A percentile compares a stretch with the other conserved stretches of the same genome.
Evolutionary conservation across 176 grass and related monocot genomes (phyloP).

Genomic region (Saccharum officinarum): DNA sequence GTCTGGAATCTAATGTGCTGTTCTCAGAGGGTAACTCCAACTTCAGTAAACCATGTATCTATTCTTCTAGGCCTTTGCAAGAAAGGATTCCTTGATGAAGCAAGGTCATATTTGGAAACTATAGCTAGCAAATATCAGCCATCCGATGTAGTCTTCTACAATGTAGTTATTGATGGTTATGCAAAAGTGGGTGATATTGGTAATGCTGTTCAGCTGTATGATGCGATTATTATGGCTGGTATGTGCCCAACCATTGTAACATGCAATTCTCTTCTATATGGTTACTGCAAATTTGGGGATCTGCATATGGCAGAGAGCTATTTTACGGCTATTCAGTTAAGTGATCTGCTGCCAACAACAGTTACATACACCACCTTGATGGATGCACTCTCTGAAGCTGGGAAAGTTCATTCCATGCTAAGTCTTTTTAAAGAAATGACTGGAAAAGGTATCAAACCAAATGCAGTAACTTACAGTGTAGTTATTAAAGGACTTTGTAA

Average conservation of each 20-base stretch:
- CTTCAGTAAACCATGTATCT: constrained; percentile 58
- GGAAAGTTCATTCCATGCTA: constrained; percentile 46
- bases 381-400: constrained; percentile 74
- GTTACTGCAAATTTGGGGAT: constrained; percentile 79
- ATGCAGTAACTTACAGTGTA: constrained; percentile 69
- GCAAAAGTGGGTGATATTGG: constrained; percentile 73
- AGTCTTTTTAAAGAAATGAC: constrained; percentile 72
- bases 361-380: constrained; percentile 84
- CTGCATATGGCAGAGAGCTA: constrained; percentile 47
- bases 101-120: constrained; percentile 81
- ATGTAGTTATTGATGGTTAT: constrained; percentile 85
- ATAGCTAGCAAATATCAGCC: constrained; percentile 53
- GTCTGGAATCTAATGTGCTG: constrained; percentile 68
- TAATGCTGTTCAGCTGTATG: constrained; percentile 70
- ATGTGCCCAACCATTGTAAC: constrained; percentile 79
- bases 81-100: constrained; percentile 68
- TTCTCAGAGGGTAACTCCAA: constrained; percentile 59
- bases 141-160: constrained; percentile 67
- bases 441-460: constrained; percentile 54
- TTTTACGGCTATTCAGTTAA: constrained; percentile 57
- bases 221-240: constrained; percentile 55
- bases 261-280: constrained; percentile 87
- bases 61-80: constrained; percentile 82
- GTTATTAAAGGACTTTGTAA: constrained; percentile 90
- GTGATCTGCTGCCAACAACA: constrained; percentile 58